Evolutionary conservation across 2,329 filamentous ascomycete genomes (phyloP).

Genomic region (Sclerotinia glacialis): DNA sequence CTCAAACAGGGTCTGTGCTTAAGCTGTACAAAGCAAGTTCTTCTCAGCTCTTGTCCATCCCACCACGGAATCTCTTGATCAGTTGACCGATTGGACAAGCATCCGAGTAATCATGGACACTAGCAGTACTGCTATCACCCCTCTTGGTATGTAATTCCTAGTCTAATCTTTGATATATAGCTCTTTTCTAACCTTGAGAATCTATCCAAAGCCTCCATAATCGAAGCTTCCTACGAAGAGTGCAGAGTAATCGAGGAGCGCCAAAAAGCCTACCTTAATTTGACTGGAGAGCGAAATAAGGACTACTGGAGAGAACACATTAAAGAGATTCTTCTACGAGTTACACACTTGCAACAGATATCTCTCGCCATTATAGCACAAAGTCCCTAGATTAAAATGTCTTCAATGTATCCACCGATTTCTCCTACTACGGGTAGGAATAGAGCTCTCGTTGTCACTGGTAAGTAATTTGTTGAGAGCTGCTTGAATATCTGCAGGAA

Average conservation of each 20-base stretch:
- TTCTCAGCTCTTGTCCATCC: slow-evolving; percentile 1
- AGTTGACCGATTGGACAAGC: neutral
- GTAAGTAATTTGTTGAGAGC: slow-evolving; percentile 19
- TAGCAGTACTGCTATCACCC: neutral
- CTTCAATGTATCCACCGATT: slow-evolving; percentile 12
- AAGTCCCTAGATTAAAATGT: slow-evolving; percentile 7
- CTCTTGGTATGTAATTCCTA: slow-evolving; percentile 5
- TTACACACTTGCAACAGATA: neutral
- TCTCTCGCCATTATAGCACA: neutral
- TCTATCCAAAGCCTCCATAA: neutral
- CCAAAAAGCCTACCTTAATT: neutral
- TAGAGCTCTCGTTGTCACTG: slow-evolving; percentile 28
- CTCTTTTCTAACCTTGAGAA: slow-evolving; percentile 10
- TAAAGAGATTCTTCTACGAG: neutral
- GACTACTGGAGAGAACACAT: slow-evolving; percentile 2
- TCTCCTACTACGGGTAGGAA: slow-evolving; percentile 25
- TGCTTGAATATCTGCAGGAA: neutral
- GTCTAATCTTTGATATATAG: neutral
- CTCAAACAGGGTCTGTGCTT: neutral
- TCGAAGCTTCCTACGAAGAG: neutral
- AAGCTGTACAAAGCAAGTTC: neutral
- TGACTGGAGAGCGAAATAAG: slow-evolving; percentile 5
- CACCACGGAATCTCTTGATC: neutral
- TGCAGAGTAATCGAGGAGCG: neutral
- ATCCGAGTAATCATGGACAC: neutral